Conservation (phyloP, 2,329 filamentous ascomycete genomes). For the Salinomyces thailandicus region DNA sequence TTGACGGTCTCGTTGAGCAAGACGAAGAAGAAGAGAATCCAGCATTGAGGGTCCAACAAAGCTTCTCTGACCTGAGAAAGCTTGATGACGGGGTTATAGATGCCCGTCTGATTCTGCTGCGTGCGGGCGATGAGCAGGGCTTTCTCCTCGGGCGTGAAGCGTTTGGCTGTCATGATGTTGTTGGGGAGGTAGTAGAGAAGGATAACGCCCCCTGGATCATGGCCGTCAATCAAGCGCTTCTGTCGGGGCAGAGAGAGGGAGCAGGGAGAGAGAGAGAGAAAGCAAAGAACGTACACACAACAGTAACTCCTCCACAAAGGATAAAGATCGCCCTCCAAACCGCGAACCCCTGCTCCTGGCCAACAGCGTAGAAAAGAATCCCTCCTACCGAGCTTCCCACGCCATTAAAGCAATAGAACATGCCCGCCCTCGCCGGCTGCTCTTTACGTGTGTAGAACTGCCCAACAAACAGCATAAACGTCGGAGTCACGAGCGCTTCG, state of each 20-base stretch:
- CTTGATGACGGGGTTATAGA: constrained; percentile 40
- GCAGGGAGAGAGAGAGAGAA: too few relatives aligned
- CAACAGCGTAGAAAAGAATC: constrained; percentile 48
- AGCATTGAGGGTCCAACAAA: constrained; percentile 48
- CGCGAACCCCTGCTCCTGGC: constrained; percentile 22
- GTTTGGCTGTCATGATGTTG: constrained; percentile 39
- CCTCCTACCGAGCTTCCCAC: constrained; percentile 61
- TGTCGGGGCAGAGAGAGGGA: too few relatives aligned
- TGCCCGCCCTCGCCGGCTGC: constrained; percentile 29
- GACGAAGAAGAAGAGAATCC: constrained; percentile 27
- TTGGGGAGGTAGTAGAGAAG: constrained; percentile 38
- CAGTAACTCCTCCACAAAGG: constrained; percentile 50
- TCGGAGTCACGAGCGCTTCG: constrained; percentile 16
- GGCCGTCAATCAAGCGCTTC: constrained; percentile 14
- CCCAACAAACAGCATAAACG: constrained; percentile 18
- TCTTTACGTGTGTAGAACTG: constrained; percentile 57
- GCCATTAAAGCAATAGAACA: constrained; percentile 29
- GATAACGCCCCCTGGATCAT: constrained; percentile 1
- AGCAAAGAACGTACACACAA: constrained; percentile 31
- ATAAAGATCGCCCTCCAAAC: constrained; percentile 51
- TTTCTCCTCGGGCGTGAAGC: constrained; percentile 47
- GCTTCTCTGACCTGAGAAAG: constrained; percentile 46
- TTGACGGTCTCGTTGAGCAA: constrained; percentile 46
- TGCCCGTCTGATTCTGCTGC: constrained; percentile 29
- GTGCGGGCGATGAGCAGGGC: constrained; percentile 27